Evolutionary conservation across 2,329 filamentous ascomycete genomes (phyloP), one percentile per base, ranked within the genome.

Genomic region (Leptographium lundbergii): DNA sequence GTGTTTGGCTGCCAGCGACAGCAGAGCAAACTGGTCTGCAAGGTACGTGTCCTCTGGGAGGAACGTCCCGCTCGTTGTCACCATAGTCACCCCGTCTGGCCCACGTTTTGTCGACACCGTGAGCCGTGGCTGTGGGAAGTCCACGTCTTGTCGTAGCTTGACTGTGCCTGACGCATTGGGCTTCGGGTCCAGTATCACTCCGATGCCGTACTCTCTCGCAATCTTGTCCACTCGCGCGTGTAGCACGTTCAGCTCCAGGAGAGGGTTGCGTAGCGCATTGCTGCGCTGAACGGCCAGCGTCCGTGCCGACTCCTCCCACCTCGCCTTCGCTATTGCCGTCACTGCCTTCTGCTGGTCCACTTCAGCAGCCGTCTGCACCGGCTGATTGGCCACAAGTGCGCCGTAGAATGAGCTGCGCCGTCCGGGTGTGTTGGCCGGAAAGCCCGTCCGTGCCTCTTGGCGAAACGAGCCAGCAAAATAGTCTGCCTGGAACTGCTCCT

Each of bases 1-100:
- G 65, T 95, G 87, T 68, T 92, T 89, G 11, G 89, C 85, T 22
- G 89, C 88, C 59, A 96, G 80, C 6, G 90, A 94, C 60, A 96
- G 70, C 19, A 96, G 77, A 29, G 89, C 87, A 52, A 96, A 74
- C 64, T 96, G 88, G 62, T 96, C 91, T 17, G 88, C 86, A 39
- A 96, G 75, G 58, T 81, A 84, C 1, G 88, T 83, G 51, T 91
- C 87, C 42, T 87, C 84, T 0, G 94, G 81, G 45, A 95, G 81
- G 58, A 87, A 89, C 24, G 83, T 82, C 2, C 85, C 85, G 17
- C 77, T 79, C 1, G 85, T 85, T 50, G 81, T 73, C 3, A 89
- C 78, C 27, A 86, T 72, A 14, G 81, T 81, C 66, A 81, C 81
- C 65, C 71, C 71, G 56, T 90, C 84, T 0, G 84, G 80, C 0